Evolutionary conservation across 345 rosid genomes (phyloP).

Genomic region (Lepidium africanum): DNA sequence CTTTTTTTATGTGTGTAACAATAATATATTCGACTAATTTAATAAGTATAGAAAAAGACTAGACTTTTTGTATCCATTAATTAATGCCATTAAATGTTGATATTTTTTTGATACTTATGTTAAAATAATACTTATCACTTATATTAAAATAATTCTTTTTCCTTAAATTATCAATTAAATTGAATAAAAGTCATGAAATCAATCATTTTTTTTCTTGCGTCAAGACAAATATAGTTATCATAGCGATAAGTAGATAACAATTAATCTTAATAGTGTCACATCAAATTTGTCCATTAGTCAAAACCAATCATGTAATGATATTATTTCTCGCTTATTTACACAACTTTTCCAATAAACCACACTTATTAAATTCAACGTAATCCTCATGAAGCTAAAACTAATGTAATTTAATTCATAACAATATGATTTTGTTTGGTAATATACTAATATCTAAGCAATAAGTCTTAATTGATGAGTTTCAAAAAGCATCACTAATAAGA

Average conservation of each 20-base stretch:
- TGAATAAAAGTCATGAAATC: not conserved
- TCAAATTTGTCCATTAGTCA: not conserved
- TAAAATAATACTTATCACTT: no score
- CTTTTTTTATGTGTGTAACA: not conserved
- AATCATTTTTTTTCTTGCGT: not conserved
- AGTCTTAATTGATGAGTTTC: no score
- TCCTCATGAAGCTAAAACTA: not conserved
- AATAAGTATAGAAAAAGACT: no score
- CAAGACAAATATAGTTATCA: not conserved
- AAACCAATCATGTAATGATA: not conserved
- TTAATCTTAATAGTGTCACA: not conserved
- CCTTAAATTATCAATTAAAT: not conserved
- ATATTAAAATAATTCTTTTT: no score
- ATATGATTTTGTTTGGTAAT: not conserved
- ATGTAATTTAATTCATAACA: not conserved
- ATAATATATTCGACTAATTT: not conserved
- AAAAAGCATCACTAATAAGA: not conserved
- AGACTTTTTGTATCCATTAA: no score
- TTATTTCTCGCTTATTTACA: not conserved
- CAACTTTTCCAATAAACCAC: not conserved
- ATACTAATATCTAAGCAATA: not conserved
- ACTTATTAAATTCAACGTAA: not conserved
- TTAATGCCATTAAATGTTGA: no score
- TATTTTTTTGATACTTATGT: no score
- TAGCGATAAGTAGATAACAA: no score